Percentiles rank a stretch among this genome's conserved stretches.
Evolutionary conservation across 169 alveolate species (phyloP).

Genomic region (Plasmodium adleri): DNA sequence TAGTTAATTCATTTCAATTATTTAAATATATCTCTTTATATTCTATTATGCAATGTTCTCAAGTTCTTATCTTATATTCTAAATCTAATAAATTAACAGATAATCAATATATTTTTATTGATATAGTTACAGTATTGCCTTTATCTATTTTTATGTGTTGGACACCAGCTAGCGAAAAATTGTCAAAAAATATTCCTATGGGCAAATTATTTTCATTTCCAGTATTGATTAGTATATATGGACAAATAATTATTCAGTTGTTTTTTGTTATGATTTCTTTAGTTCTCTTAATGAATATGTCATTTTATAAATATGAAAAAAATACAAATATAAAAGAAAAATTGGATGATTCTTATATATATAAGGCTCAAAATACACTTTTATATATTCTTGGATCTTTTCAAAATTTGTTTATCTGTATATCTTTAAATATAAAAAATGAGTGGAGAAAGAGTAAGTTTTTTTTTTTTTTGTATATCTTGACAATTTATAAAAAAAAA

Average conservation of each 20-base stretch:
- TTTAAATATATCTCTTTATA: constrained; percentile 90
- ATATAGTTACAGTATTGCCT: not conserved
- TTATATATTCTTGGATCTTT: not conserved
- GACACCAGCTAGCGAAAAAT: constrained; percentile 1
- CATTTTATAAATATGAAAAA: not conserved
- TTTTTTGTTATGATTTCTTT: not conserved
- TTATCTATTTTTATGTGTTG: constrained; percentile 5
- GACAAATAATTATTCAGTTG: not conserved
- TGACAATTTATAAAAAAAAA: no score
- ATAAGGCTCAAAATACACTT: not conserved
- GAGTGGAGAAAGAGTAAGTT: constrained; percentile 7
- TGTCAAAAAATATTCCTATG: not conserved
- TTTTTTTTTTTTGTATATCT: not conserved
- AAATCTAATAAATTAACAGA: constrained; percentile 3
- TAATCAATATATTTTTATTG: not conserved
- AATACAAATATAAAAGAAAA: not conserved
- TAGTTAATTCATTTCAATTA: constrained; percentile 90
- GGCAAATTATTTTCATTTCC: constrained; percentile 1
- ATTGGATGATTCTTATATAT: not conserved
- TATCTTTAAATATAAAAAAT: constrained; percentile 3
- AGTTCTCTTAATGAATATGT: not conserved
- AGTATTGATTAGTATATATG: not conserved
- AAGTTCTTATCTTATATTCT: not conserved
- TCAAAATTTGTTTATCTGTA: not conserved
- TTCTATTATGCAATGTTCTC: constrained; percentile 11